A percentile compares a stretch with the other conserved stretches of the same genome.
Conservation (phyloP, 2,329 filamentous ascomycete species). For the Aspergillus fischeri region DNA sequence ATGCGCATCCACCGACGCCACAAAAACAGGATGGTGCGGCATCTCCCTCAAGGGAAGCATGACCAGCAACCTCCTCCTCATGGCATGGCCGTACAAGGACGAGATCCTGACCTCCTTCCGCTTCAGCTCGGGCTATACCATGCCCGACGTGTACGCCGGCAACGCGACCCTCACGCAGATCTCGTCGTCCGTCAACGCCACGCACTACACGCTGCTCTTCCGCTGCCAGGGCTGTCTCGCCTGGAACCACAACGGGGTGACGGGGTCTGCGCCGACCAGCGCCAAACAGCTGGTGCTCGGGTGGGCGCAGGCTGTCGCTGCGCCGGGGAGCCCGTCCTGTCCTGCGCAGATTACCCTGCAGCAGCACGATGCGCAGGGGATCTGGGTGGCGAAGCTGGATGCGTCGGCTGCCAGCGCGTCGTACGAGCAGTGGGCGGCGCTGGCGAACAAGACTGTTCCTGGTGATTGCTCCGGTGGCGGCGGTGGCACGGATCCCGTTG, state of each 20-base stretch:
- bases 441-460: slow-evolving; percentile 21
- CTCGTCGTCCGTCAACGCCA: slow-evolving; percentile 54
- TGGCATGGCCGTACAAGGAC: slow-evolving; percentile 54
- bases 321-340: slow-evolving; percentile 40
- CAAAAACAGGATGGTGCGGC: slow-evolving; percentile 55
- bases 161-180: slow-evolving; percentile 60
- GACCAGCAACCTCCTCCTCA: slow-evolving; percentile 55
- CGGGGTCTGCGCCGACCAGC: slow-evolving; percentile 44
- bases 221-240: slow-evolving; percentile 57
- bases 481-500: neutral
- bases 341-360: slow-evolving; percentile 47
- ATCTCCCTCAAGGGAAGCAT: slow-evolving; percentile 55
- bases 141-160: slow-evolving; percentile 58
- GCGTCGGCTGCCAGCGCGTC: slow-evolving; percentile 40
- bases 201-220: slow-evolving; percentile 61
- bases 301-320: slow-evolving; percentile 49
- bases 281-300: slow-evolving; percentile 48
- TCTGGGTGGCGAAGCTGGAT: slow-evolving; percentile 48
- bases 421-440: slow-evolving; percentile 29
- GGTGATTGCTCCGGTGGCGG: slow-evolving; percentile 11
- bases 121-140: slow-evolving; percentile 56
- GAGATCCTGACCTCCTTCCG: slow-evolving; percentile 56
- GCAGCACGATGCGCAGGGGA: slow-evolving; percentile 54
- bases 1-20: slow-evolving; percentile 44
- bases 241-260: slow-evolving; percentile 50